phyloP scores from a whole-genome alignment of 2,329 filamentous ascomycete genomes.

The Calonectria naviculata region DNA sequence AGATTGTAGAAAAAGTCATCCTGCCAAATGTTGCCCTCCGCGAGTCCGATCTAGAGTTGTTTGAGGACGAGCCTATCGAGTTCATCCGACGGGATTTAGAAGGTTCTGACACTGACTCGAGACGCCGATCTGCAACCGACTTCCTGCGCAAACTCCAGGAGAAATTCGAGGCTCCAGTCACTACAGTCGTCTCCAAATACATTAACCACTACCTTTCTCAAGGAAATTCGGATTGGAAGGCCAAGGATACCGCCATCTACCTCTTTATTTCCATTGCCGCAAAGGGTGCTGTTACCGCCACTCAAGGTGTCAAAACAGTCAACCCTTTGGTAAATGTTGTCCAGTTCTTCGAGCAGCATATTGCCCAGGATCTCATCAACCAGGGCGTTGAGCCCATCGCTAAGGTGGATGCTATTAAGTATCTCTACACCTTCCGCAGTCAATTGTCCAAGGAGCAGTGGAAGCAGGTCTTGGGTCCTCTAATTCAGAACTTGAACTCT shows the following conservation, averaged over 20 bases:
- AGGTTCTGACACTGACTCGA: constrained; percentile 94
- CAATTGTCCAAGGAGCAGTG: constrained; percentile 93
- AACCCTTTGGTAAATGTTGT: constrained; percentile 91
- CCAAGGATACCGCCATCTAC: constrained; percentile 98
- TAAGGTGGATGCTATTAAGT: constrained; percentile 98
- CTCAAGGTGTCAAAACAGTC: constrained; percentile 89
- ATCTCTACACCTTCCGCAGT: constrained; percentile 95
- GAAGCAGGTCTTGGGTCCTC: constrained; percentile 86
- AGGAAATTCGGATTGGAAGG: constrained; percentile 88
- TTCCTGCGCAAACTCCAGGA: constrained; percentile 91
- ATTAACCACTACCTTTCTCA: constrained; percentile 88
- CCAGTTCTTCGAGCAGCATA: constrained; percentile 93
- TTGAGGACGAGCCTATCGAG: constrained; percentile 98
- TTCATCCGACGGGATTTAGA: constrained; percentile 96
- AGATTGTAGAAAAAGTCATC: constrained; percentile 96
- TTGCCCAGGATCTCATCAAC: constrained; percentile 86
- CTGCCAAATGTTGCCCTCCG: constrained; percentile 91
- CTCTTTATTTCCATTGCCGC: constrained; percentile 94
- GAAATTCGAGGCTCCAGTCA: constrained; percentile 88
- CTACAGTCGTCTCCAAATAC: constrained; percentile 87
- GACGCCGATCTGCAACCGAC: constrained; percentile 91
- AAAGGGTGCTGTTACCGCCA: constrained; percentile 87
- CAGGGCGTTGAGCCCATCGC: constrained; percentile 82
- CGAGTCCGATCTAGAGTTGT: constrained; percentile 94
- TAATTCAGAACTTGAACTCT: constrained; percentile 91